A percentile compares a stretch with the other conserved stretches of the same genome.
Conservation (phyloP, 2,329 filamentous ascomycete genomes). For the Seiridium cupressi region DNA sequence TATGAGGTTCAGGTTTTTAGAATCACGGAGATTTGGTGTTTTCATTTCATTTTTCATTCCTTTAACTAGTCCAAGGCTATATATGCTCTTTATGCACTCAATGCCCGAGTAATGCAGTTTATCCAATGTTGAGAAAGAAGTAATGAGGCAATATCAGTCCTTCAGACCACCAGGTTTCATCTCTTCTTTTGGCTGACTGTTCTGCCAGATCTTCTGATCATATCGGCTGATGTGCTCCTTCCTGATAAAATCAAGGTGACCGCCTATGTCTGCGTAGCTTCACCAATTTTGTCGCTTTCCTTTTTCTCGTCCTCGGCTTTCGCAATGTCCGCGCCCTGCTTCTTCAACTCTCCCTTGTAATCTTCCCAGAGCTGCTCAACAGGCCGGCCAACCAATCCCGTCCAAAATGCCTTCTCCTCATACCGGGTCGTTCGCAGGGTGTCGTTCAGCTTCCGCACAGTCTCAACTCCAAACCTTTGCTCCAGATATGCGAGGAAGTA, state of each 20-base stretch:
- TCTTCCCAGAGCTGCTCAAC: constrained; percentile 73
- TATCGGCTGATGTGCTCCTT: no score
- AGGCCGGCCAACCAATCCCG: constrained; percentile 61
- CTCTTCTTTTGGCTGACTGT: no score
- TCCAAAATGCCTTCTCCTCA: constrained; percentile 66
- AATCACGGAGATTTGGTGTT: no score
- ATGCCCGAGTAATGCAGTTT: no score
- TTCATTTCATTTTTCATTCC: no score
- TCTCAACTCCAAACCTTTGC: constrained; percentile 56
- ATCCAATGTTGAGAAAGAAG: no score
- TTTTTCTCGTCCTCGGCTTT: constrained; percentile 9
- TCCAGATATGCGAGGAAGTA: constrained; percentile 91
- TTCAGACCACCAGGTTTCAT: no score
- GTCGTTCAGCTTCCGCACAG: constrained; percentile 65
- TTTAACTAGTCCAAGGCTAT: no score
- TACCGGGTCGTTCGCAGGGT: constrained; percentile 63
- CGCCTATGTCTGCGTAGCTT: constrained; percentile 14
- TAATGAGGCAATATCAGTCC: no score
- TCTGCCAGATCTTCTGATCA: no score
- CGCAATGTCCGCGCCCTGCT: constrained; percentile 11
- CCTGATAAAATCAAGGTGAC: not conserved
- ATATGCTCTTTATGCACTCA: no score
- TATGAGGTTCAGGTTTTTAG: no score
- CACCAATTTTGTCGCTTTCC: constrained; percentile 8
- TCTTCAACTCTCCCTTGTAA: constrained; percentile 49